Evolutionary conservation across 331 rosid genomes (phyloP).

Genomic region (Quercus lobata): DNA sequence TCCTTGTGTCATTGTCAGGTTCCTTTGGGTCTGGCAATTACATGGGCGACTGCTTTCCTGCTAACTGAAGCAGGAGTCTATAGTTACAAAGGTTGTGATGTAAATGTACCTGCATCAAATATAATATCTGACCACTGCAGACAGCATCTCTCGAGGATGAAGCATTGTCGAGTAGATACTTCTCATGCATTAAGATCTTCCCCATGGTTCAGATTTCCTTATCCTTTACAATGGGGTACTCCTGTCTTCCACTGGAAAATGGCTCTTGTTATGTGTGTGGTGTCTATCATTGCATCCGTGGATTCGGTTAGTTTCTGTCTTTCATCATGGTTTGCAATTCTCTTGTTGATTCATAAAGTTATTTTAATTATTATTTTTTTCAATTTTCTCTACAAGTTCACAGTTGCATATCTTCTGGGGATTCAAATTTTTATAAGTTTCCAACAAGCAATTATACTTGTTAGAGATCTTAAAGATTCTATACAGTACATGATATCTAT

Average conservation of each 20-base stretch:
- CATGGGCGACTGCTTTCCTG: constrained; percentile 93
- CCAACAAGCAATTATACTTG: not conserved
- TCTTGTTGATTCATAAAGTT: not conserved
- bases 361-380: not conserved
- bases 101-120: constrained; percentile 86
- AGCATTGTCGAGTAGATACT: constrained; percentile 90
- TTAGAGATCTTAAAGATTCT: not conserved
- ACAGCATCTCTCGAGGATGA: constrained; percentile 91
- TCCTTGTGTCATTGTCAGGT: constrained; percentile 56
- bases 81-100: constrained; percentile 89
- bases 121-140: constrained; percentile 84
- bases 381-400: not conserved
- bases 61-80: constrained; percentile 84
- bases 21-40: constrained; percentile 92
- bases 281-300: constrained; percentile 84
- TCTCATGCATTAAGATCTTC: constrained; percentile 73
- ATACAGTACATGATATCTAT: not conserved
- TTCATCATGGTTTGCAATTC: constrained; percentile 10
- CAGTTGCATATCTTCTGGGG: not conserved
- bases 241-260: constrained; percentile 98
- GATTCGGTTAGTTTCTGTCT: constrained; percentile 83
- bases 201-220: constrained; percentile 98
- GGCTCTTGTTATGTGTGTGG: constrained; percentile 95
- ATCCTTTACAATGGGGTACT: constrained; percentile 98
- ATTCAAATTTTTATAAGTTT: not conserved